These are phyloP conservation scores for Fusarium sulawesiense DNA, from an alignment of 2,329 filamentous ascomycete genomes.

Conservation along the genomic window DNA sequence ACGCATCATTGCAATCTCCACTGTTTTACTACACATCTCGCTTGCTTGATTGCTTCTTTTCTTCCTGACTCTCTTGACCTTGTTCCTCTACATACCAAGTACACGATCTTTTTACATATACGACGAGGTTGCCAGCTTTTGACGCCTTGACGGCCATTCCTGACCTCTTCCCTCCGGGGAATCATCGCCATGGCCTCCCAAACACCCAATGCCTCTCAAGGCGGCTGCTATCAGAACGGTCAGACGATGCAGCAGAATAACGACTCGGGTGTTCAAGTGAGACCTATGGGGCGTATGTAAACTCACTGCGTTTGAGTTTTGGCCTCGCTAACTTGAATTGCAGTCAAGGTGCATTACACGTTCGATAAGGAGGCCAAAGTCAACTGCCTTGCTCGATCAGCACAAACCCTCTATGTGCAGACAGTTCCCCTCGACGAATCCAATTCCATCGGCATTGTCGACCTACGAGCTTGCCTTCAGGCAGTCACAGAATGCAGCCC, in stretches of 20 bases:
- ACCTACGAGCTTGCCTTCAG: constrained; percentile 87
- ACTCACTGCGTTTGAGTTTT: constrained; percentile 18
- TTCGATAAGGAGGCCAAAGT: constrained; percentile 91
- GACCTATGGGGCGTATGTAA: constrained; percentile 74
- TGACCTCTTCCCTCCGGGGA: constrained; percentile 42
- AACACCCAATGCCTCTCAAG: constrained; percentile 48
- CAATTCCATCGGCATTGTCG: constrained; percentile 85
- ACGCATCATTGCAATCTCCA: constrained; percentile 27
- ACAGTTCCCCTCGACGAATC: constrained; percentile 83
- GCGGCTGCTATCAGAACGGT: constrained; percentile 49
- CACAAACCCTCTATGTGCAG: constrained; percentile 81
- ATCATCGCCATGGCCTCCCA: constrained; percentile 55
- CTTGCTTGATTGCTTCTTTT: constrained; percentile 19
- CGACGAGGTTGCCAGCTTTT: constrained; percentile 6
- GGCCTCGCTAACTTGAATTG: constrained; percentile 36
- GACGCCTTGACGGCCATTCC: constrained; percentile 21
- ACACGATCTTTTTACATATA: constrained; percentile 1
- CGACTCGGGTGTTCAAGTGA: constrained; percentile 65
- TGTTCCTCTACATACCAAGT: background rate
- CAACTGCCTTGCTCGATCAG: constrained; percentile 88
- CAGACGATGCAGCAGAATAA: constrained; percentile 47
- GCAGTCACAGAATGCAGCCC: constrained; percentile 84
- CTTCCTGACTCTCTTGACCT: constrained; percentile 13
- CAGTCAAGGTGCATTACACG: constrained; percentile 97
- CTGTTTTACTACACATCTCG: constrained; percentile 10